phyloP scores from a whole-genome alignment of 768 basidiomycete genomes.

The Hemileccinum rubropunctum region DNA sequence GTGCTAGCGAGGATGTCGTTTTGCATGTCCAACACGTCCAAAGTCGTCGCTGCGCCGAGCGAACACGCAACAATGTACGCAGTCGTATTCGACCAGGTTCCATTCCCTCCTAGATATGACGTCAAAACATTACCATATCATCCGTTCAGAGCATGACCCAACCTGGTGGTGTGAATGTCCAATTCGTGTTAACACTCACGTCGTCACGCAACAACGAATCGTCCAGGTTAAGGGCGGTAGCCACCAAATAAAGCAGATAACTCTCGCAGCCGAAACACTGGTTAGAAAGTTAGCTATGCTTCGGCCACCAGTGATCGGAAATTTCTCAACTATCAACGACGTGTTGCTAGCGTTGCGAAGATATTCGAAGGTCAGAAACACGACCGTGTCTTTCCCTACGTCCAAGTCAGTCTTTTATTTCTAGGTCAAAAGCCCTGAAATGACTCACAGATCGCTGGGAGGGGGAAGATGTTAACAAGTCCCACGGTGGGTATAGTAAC shows the following conservation, averaged over 20 bases:
- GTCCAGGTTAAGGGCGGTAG: background rate
- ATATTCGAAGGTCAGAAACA: too few species aligned
- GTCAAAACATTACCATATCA: background rate
- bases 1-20: background rate
- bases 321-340: background rate
- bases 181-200: background rate
- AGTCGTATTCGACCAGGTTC: background rate
- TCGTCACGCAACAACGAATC: background rate
- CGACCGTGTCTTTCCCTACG: background rate
- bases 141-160: background rate
- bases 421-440: too few species aligned
- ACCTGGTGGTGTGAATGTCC: background rate
- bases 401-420: too few species aligned
- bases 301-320: background rate
- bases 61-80: background rate
- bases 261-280: background rate
- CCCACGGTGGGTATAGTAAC: too few species aligned
- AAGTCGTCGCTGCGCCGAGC: background rate
- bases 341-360: too few species aligned
- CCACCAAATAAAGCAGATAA: background rate
- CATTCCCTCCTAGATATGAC: background rate
- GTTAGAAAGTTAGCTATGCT: background rate
- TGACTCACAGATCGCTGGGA: too few species aligned
- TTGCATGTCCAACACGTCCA: background rate
- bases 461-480: too few species aligned